phyloP scores from a whole-genome alignment of 83 land plant species.

The Diphasiastrum complanatum region DNA sequence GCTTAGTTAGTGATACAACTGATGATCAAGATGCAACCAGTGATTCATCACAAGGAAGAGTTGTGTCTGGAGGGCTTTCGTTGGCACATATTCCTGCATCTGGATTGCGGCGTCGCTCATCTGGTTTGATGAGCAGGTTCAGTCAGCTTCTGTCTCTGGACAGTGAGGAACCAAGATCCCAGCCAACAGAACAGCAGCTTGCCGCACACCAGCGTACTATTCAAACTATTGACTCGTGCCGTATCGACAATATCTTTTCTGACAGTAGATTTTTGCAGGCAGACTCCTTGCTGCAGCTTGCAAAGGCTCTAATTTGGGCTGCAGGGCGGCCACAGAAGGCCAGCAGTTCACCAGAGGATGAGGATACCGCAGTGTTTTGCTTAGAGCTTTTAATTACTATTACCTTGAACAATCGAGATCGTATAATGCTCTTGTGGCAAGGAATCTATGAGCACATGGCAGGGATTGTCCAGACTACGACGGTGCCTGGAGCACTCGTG shows the following conservation, averaged over 20 bases:
- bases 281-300: slow-evolving; percentile 61
- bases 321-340: slow-evolving; percentile 82
- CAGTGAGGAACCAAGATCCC: slow-evolving; percentile 39
- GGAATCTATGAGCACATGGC: slow-evolving; percentile 64
- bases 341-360: slow-evolving; percentile 67
- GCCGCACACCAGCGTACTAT: slow-evolving; percentile 73
- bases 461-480: slow-evolving; percentile 58
- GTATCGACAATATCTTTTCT: slow-evolving; percentile 67
- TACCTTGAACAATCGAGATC: slow-evolving; percentile 50
- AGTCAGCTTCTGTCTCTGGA: slow-evolving; percentile 72
- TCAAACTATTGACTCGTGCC: slow-evolving; percentile 75
- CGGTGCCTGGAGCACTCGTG: slow-evolving; percentile 61
- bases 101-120: slow-evolving; percentile 36
- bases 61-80: slow-evolving; percentile 20
- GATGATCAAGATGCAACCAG: slow-evolving; percentile 46
- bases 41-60: slow-evolving; percentile 27
- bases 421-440: slow-evolving; percentile 66
- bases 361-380: slow-evolving; percentile 86
- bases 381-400: slow-evolving; percentile 64
- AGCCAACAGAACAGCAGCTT: slow-evolving; percentile 75
- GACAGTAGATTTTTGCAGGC: slow-evolving; percentile 57
- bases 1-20: slow-evolving; percentile 56
- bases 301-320: slow-evolving; percentile 77
- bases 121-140: slow-evolving; percentile 68
- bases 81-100: slow-evolving; percentile 21